These are phyloP conservation scores for Trichophyton equinum DNA, from an alignment of 2,329 filamentous ascomycete species.

Conservation along the genomic window DNA sequence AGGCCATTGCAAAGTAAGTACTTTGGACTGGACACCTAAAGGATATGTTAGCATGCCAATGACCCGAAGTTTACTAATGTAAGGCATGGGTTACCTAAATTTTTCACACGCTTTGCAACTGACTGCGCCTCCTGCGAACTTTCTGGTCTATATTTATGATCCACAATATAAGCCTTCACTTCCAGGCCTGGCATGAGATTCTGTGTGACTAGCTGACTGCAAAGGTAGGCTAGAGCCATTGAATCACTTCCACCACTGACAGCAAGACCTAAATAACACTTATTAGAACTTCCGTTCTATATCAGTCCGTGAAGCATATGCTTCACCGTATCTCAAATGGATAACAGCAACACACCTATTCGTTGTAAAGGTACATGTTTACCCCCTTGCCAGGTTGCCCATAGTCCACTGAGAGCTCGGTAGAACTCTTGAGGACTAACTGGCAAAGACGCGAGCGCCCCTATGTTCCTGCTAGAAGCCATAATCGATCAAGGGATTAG, in stretches of 20 bases:
- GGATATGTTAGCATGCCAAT: constrained; percentile 4
- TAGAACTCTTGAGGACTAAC: constrained; percentile 33
- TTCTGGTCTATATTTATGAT: constrained; percentile 45
- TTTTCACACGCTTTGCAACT: constrained; percentile 36
- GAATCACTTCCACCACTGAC: constrained; percentile 91
- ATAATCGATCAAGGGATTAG: not conserved
- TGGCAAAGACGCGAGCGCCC: constrained; percentile 14
- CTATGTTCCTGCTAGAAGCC: constrained; percentile 3
- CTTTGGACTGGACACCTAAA: constrained; percentile 24
- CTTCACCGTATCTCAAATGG: not conserved
- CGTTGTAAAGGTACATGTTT: not conserved
- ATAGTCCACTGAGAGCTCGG: constrained; percentile 35
- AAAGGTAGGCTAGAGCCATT: constrained; percentile 82
- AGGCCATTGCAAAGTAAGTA: constrained; percentile 43
- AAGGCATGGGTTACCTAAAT: constrained; percentile 27
- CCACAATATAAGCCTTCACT: constrained; percentile 47
- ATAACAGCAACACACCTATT: constrained; percentile 6
- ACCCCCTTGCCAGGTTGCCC: constrained; percentile 34
- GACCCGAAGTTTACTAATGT: not conserved
- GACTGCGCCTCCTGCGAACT: constrained; percentile 44
- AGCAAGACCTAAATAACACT: constrained; percentile 51
- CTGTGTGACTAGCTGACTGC: constrained; percentile 36
- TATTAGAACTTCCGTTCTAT: not conserved
- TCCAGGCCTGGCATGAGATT: constrained; percentile 16
- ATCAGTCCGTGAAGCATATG: not conserved